A percentile compares a stretch with the other conserved stretches of the same genome.
Conservation (phyloP, 176 grass and related monocot genomes). For the Oryza coarctata region DNA sequence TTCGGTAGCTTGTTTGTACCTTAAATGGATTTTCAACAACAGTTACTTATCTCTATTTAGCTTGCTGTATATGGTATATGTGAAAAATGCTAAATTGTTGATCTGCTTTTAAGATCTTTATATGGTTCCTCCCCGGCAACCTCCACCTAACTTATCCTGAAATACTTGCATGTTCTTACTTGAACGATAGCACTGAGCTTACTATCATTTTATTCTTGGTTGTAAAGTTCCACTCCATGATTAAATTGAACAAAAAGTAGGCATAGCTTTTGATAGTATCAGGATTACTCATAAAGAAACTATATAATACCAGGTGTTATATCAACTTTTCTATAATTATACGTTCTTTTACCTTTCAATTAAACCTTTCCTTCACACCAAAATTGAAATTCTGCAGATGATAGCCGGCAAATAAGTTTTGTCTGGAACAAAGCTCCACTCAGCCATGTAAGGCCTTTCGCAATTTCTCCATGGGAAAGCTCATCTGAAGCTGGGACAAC, state of each 20-base stretch:
- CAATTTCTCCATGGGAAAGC: constrained; percentile 53
- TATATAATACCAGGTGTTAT: background rate
- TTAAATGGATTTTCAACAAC: background rate
- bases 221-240: background rate
- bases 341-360: background rate
- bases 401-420: constrained; percentile 78
- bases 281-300: constrained; percentile 2
- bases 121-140: background rate
- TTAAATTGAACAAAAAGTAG: background rate
- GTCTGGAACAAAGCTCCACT: constrained; percentile 73
- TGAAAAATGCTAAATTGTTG: background rate
- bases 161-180: background rate
- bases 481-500: constrained; percentile 47
- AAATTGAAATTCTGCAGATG: constrained; percentile 54
- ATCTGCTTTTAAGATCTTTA: background rate
- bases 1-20: constrained; percentile 45
- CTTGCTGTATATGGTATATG: background rate
- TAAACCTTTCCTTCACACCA: constrained; percentile 14
- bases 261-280: background rate
- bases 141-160: background rate
- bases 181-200: background rate
- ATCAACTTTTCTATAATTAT: background rate
- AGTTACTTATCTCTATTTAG: background rate
- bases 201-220: background rate
- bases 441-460: constrained; percentile 50